These are phyloP conservation scores for Tulasnella calospora DNA, from an alignment of 768 basidiomycete genomes.

Conservation along the genomic window DNA sequence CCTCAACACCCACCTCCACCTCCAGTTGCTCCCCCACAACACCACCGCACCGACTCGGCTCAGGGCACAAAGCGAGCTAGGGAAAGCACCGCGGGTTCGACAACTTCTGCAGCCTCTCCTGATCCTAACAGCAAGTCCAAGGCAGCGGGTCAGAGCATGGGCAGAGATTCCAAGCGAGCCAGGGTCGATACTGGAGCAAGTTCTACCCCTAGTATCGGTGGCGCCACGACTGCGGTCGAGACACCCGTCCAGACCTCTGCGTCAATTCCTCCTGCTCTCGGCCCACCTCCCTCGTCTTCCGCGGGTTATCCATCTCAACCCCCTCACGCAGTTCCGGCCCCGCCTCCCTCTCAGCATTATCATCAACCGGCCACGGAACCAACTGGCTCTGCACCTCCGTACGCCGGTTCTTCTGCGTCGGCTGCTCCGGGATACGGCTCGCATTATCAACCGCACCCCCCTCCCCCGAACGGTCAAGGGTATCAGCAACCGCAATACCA, in stretches of 20 bases:
- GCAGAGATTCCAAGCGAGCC: constrained; percentile 23
- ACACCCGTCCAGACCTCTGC: constrained; percentile 19
- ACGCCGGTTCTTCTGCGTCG: constrained; percentile 13
- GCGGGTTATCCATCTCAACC: constrained; percentile 8
- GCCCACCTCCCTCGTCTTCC: constrained; percentile 8
- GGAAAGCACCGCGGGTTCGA: neutral
- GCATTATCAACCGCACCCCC: neutral
- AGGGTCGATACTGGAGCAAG: constrained; percentile 12
- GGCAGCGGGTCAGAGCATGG: neutral
- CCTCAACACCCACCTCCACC: constrained; percentile 7
- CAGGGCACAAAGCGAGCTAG: constrained; percentile 9
- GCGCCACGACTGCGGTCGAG: constrained; percentile 14
- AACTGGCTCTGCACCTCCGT: neutral
- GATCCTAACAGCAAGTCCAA: neutral
- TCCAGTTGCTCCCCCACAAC: neutral
- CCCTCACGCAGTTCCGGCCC: constrained; percentile 12
- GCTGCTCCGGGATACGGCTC: constrained; percentile 4
- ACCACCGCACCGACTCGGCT: constrained; percentile 17
- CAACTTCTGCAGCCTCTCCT: neutral
- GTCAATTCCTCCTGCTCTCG: constrained; percentile 10
- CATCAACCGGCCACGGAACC: constrained; percentile 16
- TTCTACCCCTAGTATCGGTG: constrained; percentile 16
- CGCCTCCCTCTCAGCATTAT: constrained; percentile 18
- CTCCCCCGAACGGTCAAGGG: neutral
- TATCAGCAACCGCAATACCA: constrained; percentile 15